Evolutionary conservation across 2,329 filamentous ascomycete species (phyloP).

Genomic region (Fusarium gaditjirri): DNA sequence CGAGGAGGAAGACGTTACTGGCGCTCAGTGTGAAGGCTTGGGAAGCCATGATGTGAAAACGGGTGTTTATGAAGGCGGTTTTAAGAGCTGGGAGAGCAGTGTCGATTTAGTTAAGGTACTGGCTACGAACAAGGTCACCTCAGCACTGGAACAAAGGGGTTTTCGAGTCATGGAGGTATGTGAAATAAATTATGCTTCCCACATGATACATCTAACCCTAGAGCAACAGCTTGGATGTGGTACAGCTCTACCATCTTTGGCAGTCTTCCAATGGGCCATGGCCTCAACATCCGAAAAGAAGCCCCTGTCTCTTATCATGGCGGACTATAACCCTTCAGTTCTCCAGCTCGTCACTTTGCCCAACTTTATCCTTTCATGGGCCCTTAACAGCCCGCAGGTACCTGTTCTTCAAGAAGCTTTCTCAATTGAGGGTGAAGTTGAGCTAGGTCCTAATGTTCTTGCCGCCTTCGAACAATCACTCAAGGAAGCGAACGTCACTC

Average conservation of each 20-base stretch:
- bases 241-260: slow-evolving; percentile 77
- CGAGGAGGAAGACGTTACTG: slow-evolving; percentile 63
- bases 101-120: slow-evolving; percentile 81
- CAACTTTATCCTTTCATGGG: slow-evolving; percentile 79
- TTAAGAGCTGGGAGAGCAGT: slow-evolving; percentile 91
- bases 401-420: slow-evolving; percentile 58
- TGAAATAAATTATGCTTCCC: neutral
- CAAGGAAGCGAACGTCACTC: slow-evolving; percentile 57
- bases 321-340: slow-evolving; percentile 84
- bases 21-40: slow-evolving; percentile 58
- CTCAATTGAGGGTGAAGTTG: slow-evolving; percentile 68
- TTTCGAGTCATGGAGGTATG: slow-evolving; percentile 66
- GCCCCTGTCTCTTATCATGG: slow-evolving; percentile 70
- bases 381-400: slow-evolving; percentile 55
- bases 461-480: slow-evolving; percentile 68
- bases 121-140: slow-evolving; percentile 54
- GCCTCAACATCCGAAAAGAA: slow-evolving; percentile 24
- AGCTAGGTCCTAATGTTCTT: slow-evolving; percentile 68
- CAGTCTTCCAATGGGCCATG: slow-evolving; percentile 72
- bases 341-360: slow-evolving; percentile 82
- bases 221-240: slow-evolving; percentile 76
- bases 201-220: slow-evolving; percentile 27
- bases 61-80: slow-evolving; percentile 86
- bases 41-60: slow-evolving; percentile 80
- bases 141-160: slow-evolving; percentile 47